Percentiles rank a stretch among this genome's conserved stretches.
Conservation (phyloP, 257 asterid genomes). For the Forsythia suspensa region DNA sequence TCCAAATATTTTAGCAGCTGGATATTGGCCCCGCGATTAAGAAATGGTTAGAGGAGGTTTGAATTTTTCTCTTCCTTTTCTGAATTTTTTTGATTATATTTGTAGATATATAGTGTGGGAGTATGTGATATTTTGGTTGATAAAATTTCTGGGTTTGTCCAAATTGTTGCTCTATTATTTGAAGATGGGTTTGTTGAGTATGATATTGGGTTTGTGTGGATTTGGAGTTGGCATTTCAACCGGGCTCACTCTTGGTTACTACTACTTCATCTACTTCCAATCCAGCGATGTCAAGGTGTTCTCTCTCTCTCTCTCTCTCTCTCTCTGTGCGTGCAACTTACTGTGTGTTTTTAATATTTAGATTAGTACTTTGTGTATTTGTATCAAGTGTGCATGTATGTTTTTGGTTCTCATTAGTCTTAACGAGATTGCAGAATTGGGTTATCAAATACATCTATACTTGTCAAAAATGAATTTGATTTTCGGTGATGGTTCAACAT, state of each 20-base stretch:
- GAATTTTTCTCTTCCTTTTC: no score
- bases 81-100: not conserved
- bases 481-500: not conserved
- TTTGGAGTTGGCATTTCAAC: constrained; percentile 78
- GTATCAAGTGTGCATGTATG: not conserved
- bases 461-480: not conserved
- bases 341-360: not conserved
- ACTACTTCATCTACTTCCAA: constrained; percentile 67
- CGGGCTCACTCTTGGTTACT: constrained; percentile 43
- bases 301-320: not conserved
- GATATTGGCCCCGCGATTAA: not conserved
- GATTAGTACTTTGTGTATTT: not conserved
- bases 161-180: not conserved
- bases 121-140: not conserved
- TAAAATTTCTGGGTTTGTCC: not conserved
- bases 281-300: constrained; percentile 82
- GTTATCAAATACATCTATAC: not conserved
- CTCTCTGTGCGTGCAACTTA: not conserved
- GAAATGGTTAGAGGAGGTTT: not conserved
- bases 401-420: not conserved
- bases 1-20: not conserved
- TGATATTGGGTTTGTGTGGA: constrained; percentile 73
- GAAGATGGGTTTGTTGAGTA: constrained; percentile 75
- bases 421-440: not conserved
- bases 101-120: not conserved